Percentiles rank a stretch among this genome's conserved stretches.
These are phyloP conservation scores for Cetraspora pellucida DNA, from an alignment of 192 early-diverging fungal genomes.

Conservation along the genomic window DNA sequence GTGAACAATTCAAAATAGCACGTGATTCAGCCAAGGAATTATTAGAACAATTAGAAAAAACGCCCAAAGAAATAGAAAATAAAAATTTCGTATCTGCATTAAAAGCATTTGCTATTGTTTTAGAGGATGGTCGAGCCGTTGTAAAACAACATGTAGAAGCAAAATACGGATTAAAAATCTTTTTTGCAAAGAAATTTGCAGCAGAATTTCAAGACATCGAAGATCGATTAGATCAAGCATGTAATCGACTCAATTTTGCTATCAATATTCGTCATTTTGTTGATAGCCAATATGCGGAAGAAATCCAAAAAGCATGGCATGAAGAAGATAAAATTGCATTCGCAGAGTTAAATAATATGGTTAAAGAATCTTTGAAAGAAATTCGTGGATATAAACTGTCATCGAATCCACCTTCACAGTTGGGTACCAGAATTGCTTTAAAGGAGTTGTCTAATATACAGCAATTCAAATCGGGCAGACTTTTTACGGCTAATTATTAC, in stretches of 20 bases:
- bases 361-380: slow-evolving; percentile 32
- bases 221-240: slow-evolving; percentile 30
- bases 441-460: slow-evolving; percentile 6
- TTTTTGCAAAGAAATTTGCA: slow-evolving; percentile 31
- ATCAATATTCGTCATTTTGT: slow-evolving; percentile 31
- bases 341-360: slow-evolving; percentile 17
- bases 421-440: not conserved
- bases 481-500: slow-evolving; percentile 21
- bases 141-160: slow-evolving; percentile 33
- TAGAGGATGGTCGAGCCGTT: slow-evolving; percentile 28
- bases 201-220: slow-evolving; percentile 30
- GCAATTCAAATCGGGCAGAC: slow-evolving; percentile 19
- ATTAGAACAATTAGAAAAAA: slow-evolving; percentile 15
- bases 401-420: not conserved
- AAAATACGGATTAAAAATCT: slow-evolving; percentile 33
- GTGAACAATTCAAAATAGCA: slow-evolving; percentile 30
- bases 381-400: slow-evolving; percentile 2
- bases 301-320: slow-evolving; percentile 8
- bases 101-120: slow-evolving; percentile 33
- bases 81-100: slow-evolving; percentile 26
- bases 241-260: slow-evolving; percentile 17
- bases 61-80: slow-evolving; percentile 33
- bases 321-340: slow-evolving; percentile 31
- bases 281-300: slow-evolving; percentile 20
- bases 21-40: slow-evolving; percentile 27